Evolutionary conservation across 441 rosid species (phyloP).

Genomic region (Theobroma grandiflorum): DNA sequence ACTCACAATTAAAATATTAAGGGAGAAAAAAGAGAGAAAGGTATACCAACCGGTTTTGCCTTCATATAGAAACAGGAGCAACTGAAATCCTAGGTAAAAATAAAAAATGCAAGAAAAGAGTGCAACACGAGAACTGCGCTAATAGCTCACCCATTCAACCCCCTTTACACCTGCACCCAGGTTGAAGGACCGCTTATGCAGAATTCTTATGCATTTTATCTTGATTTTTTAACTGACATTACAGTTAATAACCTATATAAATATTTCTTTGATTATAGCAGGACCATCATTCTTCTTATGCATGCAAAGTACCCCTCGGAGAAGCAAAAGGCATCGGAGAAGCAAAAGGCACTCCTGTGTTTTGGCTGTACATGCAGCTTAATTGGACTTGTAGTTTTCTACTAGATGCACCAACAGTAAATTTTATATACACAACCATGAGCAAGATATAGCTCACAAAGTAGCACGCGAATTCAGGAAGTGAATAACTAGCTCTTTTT

Average conservation of each 20-base stretch:
- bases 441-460: background rate
- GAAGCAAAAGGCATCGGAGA: background rate
- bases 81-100: background rate
- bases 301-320: background rate
- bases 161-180: background rate
- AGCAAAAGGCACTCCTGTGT: background rate
- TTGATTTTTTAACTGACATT: background rate
- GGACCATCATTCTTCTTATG: background rate
- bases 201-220: background rate
- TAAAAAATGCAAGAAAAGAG: background rate
- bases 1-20: too few relatives aligned
- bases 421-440: background rate
- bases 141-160: background rate
- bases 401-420: background rate
- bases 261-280: background rate
- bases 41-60: too few relatives aligned
- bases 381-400: background rate
- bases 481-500: background rate
- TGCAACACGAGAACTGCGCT: background rate
- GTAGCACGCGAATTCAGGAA: background rate
- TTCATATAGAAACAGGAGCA: background rate
- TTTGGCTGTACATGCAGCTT: slow-evolving; percentile 6
- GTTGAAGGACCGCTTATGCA: background rate
- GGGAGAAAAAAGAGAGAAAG: background rate
- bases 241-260: too few relatives aligned